Evolutionary conservation across 805 yeast genomes (phyloP), one percentile per base, ranked within the genome.

Genomic region (Sungouiella thailandica): DNA sequence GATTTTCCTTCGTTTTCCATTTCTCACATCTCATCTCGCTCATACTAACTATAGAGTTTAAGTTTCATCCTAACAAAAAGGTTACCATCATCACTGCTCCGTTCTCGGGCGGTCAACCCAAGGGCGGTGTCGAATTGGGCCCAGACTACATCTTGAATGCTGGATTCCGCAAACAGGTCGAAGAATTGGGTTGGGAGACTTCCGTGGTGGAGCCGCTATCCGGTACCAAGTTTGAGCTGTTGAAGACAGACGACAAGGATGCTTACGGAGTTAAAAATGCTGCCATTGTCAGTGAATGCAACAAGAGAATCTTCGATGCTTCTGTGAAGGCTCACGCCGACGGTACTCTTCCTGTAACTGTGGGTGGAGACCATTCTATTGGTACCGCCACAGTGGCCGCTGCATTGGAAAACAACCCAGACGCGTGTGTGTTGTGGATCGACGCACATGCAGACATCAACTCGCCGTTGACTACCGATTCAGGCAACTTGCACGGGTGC

Each of bases 391-490:
- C 97, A 7, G 82, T 90, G 23, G 71, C 86, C 19, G 97, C 94
- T 2, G 84, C 89, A 20, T 70, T 87, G 42, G 76, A 75, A 12
- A 73, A 76, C 44, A 69, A 82, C 56, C 96, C 96, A 13, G 87
- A 89, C 47, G 87, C 95, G 17, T 88, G 95, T 51, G 69, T 90
- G 25, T 57, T 90, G 42, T 90, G 98, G 98, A 82, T 90, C 49
- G 98, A 90, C 62, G 98, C 98, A 0, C 98, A 90, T 58, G 96
- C 97, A 13, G 98, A 90, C 58, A 82, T 93, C 56, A 93, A 93
- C 68, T 83, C 97, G 1, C 85, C 96, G 8, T 68, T 70, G 23
- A 77, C 87, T 7, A 80, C 97, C 2, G 82, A 74, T 18, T 78
- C 90, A 6, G 97, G 97, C 26, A 93, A 90, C 59, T 69, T 90